Evolutionary conservation across 2,329 filamentous ascomycete species (phyloP).

Genomic region (Neofusicoccum laricinum): DNA sequence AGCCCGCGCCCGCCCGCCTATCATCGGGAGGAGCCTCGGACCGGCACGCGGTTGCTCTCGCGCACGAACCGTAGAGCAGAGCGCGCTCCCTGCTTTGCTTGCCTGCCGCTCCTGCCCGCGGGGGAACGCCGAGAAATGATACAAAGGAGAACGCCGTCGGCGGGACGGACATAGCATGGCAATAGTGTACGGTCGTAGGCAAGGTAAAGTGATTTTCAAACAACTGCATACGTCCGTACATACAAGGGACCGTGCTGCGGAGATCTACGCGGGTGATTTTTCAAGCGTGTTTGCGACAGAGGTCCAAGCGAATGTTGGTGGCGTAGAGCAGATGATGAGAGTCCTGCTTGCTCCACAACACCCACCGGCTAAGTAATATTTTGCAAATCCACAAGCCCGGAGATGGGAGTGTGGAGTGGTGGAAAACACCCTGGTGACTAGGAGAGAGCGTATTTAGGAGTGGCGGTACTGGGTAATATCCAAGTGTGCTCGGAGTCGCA

Average conservation of each 20-base stretch:
- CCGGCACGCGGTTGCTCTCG: neutral
- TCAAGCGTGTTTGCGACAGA: neutral
- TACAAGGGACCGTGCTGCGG: neutral
- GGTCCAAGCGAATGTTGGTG: neutral
- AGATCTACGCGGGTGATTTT: constrained; percentile 6
- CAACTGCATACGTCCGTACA: neutral
- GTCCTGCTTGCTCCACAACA: neutral
- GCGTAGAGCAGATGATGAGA: constrained; percentile 9
- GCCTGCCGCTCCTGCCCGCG: no score
- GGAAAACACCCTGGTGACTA: neutral
- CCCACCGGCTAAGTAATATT: neutral
- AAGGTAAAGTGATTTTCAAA: neutral
- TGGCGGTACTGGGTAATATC: neutral
- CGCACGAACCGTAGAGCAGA: neutral
- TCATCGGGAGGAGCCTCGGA: neutral
- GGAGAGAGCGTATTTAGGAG: neutral
- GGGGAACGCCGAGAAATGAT: no score
- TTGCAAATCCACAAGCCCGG: neutral
- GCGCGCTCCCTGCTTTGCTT: no score
- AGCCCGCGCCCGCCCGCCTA: neutral
- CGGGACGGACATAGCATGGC: neutral
- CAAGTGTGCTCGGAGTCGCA: neutral
- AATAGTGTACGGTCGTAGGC: neutral
- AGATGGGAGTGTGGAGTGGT: neutral
- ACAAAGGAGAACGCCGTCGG: no score